Percentiles rank a stretch among this genome's conserved stretches.
Evolutionary conservation across 1,284 basidiomycete species (phyloP).

Genomic region (Mycena sp.): DNA sequence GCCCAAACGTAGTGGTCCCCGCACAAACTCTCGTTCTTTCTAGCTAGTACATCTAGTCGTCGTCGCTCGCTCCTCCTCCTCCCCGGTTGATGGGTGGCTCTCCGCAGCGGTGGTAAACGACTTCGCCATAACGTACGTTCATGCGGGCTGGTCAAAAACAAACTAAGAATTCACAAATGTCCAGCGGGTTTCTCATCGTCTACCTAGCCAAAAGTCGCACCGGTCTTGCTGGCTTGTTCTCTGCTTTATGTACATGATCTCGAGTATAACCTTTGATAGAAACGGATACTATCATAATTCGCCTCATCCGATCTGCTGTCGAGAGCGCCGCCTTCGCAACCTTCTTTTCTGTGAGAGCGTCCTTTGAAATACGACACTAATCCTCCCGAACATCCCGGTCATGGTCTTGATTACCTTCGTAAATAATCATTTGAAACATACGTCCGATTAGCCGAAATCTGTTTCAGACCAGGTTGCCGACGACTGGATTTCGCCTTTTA

Average conservation of each 20-base stretch:
- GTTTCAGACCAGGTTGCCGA: background rate
- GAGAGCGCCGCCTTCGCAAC: background rate
- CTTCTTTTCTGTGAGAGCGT: background rate
- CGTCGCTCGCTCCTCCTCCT: too few relatives aligned
- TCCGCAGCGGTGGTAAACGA: background rate
- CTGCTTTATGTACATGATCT: background rate
- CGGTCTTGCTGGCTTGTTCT: conserved; percentile 4
- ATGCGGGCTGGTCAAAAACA: too few relatives aligned
- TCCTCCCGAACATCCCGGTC: background rate
- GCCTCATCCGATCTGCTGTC: background rate
- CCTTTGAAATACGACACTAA: background rate
- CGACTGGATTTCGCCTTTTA: background rate
- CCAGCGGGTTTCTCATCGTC: background rate
- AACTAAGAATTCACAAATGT: background rate
- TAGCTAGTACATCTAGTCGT: too few relatives aligned
- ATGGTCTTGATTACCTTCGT: conserved; percentile 14
- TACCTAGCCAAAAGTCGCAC: conserved; percentile 3
- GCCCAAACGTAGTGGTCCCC: too few relatives aligned
- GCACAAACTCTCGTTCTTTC: too few relatives aligned
- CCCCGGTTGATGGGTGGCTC: background rate
- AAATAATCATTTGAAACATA: background rate
- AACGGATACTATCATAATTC: background rate
- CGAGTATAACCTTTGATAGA: background rate
- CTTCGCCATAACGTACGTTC: conserved; percentile 1
- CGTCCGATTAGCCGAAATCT: background rate